Conservation (phyloP, 78 protist genomes). For the Dictyostelium firmibasis region DNA sequence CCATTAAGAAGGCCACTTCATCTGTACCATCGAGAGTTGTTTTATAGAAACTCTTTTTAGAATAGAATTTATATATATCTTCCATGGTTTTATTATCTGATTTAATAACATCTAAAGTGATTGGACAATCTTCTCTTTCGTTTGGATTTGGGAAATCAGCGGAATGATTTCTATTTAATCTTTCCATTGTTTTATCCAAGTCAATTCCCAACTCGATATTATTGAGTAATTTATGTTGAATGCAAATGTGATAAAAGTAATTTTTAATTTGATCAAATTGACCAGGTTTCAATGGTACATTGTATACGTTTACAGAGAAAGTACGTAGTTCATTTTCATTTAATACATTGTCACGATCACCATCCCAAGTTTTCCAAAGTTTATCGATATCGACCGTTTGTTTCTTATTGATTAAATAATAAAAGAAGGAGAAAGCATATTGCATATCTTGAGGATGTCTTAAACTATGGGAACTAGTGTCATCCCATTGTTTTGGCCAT, state of each 20-base stretch:
- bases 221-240: not conserved
- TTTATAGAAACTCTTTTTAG: slow-evolving; percentile 1
- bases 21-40: slow-evolving; percentile 77
- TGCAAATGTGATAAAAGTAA: slow-evolving; percentile 5
- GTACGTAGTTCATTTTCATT: slow-evolving; percentile 83
- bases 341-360: slow-evolving; percentile 78
- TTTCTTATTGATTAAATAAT: slow-evolving; percentile 85
- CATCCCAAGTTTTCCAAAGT: slow-evolving; percentile 79
- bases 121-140: not conserved
- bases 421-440: slow-evolving; percentile 93
- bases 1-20: slow-evolving; percentile 89
- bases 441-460: slow-evolving; percentile 93
- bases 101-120: slow-evolving; percentile 20
- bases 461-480: slow-evolving; percentile 89
- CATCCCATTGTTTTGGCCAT: slow-evolving; percentile 89
- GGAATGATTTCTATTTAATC: not conserved
- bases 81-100: slow-evolving; percentile 32
- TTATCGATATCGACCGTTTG: not conserved
- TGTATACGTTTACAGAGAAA: slow-evolving; percentile 47
- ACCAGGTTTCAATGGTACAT: slow-evolving; percentile 41
- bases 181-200: not conserved
- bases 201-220: not conserved
- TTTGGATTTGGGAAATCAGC: not conserved
- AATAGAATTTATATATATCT: slow-evolving; percentile 4
- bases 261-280: not conserved